phyloP scores from a whole-genome alignment of 768 basidiomycete genomes.

The Tephrocybe sp. region DNA sequence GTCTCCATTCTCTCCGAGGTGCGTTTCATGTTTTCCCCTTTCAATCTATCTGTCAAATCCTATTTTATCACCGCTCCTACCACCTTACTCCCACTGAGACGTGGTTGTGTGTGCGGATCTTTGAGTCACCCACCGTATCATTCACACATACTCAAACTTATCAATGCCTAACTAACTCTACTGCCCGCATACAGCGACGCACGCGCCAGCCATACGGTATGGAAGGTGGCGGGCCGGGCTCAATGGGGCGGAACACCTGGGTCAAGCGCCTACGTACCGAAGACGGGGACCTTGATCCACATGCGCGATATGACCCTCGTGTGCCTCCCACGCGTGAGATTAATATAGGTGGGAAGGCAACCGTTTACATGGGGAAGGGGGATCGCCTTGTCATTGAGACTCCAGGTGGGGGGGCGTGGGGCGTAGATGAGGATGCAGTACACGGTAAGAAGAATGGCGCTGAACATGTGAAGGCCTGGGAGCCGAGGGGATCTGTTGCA shows the following conservation, averaged over 20 bases:
- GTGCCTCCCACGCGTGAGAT: slow-evolving; percentile 56
- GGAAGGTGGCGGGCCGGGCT: slow-evolving; percentile 74
- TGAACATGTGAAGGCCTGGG: slow-evolving; percentile 51
- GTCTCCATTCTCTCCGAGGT: slow-evolving; percentile 90
- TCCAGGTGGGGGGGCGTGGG: slow-evolving; percentile 92
- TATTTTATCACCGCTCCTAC: no score
- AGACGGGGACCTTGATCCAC: slow-evolving; percentile 65
- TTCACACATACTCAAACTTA: no score
- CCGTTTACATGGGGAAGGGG: slow-evolving; percentile 85
- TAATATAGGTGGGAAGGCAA: slow-evolving; percentile 89
- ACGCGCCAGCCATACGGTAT: slow-evolving; percentile 86
- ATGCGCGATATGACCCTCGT: slow-evolving; percentile 19
- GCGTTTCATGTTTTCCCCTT: slow-evolving; percentile 14
- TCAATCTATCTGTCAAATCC: neutral
- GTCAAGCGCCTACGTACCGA: slow-evolving; percentile 64
- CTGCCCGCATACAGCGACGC: slow-evolving; percentile 53
- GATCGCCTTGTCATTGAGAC: slow-evolving; percentile 83
- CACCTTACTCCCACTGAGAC: no score
- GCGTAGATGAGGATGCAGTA: slow-evolving; percentile 34
- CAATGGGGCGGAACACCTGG: slow-evolving; percentile 85
- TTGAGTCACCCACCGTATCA: no score
- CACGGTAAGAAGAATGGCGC: slow-evolving; percentile 23
- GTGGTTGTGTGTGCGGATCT: no score
- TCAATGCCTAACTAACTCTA: neutral
- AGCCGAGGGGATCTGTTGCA: slow-evolving; percentile 70